Conservation (phyloP, 140 eudicot genomes). For the Erigeron philadelphicus region DNA sequence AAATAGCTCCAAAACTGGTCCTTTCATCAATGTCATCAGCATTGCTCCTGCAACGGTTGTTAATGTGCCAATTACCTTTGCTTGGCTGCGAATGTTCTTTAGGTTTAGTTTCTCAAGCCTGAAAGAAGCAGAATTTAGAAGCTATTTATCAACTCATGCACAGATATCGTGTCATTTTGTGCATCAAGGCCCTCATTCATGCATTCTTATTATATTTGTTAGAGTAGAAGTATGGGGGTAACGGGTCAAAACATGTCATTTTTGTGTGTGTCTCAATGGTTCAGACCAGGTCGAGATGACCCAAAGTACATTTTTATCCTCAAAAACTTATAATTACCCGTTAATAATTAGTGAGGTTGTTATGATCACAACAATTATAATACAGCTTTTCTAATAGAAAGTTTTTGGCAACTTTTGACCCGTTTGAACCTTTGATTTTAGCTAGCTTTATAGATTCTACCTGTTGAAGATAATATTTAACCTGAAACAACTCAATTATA, state of each 20-base stretch:
- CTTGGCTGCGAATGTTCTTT: conserved; percentile 1
- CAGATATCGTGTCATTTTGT: neutral
- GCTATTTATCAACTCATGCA: neutral
- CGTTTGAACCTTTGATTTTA: neutral
- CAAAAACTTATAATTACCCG: neutral
- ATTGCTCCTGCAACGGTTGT: conserved; percentile 12
- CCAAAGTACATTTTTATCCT: neutral
- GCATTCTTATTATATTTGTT: neutral
- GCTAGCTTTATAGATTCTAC: neutral
- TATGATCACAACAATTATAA: neutral
- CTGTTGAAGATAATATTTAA: neutral
- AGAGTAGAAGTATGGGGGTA: neutral
- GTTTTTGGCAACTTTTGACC: neutral
- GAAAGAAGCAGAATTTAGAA: neutral
- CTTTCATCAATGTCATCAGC: conserved; percentile 7
- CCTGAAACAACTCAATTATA: neutral
- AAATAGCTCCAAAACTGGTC: conserved; percentile 2
- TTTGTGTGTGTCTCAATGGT: neutral
- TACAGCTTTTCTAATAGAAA: neutral
- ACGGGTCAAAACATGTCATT: neutral
- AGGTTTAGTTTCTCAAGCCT: conserved; percentile 9
- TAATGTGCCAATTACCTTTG: neutral
- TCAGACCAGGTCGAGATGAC: neutral
- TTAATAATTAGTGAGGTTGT: neutral
- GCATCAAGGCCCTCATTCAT: neutral